Evolutionary conservation across 2,329 filamentous ascomycete species (phyloP).

Genomic region (Capronia epimyces): DNA sequence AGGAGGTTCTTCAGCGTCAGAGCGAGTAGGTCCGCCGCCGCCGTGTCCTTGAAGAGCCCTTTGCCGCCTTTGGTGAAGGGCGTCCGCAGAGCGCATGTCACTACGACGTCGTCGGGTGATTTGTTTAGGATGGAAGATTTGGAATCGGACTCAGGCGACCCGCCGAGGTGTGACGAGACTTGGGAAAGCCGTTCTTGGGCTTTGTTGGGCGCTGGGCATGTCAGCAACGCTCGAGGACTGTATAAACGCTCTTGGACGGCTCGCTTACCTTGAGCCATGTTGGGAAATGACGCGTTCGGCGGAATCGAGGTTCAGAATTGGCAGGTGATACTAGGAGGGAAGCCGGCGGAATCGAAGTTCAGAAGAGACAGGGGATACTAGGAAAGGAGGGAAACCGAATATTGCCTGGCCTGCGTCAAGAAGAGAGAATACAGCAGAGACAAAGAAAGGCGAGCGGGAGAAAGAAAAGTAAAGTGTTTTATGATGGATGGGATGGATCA

Average conservation of each 20-base stretch:
- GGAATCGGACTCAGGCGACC: slow-evolving; percentile 33
- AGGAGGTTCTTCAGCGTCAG: slow-evolving; percentile 78
- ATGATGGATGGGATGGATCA: too few species aligned
- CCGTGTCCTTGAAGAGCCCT: slow-evolving; percentile 92
- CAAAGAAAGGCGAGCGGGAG: too few species aligned
- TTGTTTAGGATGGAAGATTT: slow-evolving; percentile 45
- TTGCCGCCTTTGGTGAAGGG: slow-evolving; percentile 89
- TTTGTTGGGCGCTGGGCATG: slow-evolving; percentile 33
- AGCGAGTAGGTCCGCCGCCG: slow-evolving; percentile 75
- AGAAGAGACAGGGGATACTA: too few species aligned
- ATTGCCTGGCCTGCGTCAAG: too few species aligned
- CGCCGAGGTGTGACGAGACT: slow-evolving; percentile 51
- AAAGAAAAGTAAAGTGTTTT: too few species aligned
- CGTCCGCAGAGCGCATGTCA: slow-evolving; percentile 86
- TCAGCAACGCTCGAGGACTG: slow-evolving; percentile 7
- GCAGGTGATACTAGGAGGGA: too few species aligned
- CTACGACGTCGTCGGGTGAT: slow-evolving; percentile 67
- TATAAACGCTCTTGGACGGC: background rate
- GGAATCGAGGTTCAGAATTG: too few species aligned
- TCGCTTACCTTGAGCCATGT: background rate
- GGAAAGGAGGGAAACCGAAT: too few species aligned
- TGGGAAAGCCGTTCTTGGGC: slow-evolving; percentile 56
- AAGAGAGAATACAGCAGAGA: too few species aligned
- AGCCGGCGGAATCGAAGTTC: too few species aligned
- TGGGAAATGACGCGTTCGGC: background rate